Base-by-base conservation (phyloP, 2,329 filamentous ascomycete species). In the Neofusicoccum laricinum region DNA sequence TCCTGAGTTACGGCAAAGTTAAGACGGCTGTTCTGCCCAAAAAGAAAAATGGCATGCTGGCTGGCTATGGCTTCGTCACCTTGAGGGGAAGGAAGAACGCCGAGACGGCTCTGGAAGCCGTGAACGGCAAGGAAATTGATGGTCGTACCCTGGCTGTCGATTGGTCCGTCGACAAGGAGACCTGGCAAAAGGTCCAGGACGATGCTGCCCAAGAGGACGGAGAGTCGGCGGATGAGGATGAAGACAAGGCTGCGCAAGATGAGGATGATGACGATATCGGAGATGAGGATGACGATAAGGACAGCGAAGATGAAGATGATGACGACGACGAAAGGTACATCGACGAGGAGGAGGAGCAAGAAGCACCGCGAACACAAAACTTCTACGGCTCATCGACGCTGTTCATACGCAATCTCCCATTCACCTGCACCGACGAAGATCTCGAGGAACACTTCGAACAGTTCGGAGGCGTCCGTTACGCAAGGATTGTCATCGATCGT, bases 351-450 rank as follows among this genome's bases (percentile, higher is more conserved):
- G 77, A 79, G 36, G 77, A 80, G 19, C 50, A 64, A 21, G n/a
- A 64, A 58, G 46, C 57, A 2, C 63, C 67, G 25, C 49, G 57
- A 40, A 43, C 36, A 2, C 57, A 45, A 32, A 71, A 71, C 55
- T 71, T 73, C 11, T 73, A 72, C 61, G 86, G 90, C 74, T 91
- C 92, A 71, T 87, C 86, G 2, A 87, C 93, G 0, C 78, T 98
- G 14, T 99, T 99, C 79, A 85, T 99, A 70, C 92, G 95, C 69
- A 99, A 99, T 73, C 81, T 99, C 12, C 94, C 96, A 0, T 99
- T 96, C 77, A 93, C 90, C 1, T 88, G 88, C 48, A 90, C 90
- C 17, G 93, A 99, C 71, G 89, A 93, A 59, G 84, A 87, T 55
- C 85, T 99, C 49, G 90, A 93, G 73, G 84, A 88, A 58, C 94